Percentiles rank a stretch among this genome's conserved stretches.
phyloP scores from a whole-genome alignment of 78 protist genomes.

The Dictyostelium brefeldianum region DNA sequence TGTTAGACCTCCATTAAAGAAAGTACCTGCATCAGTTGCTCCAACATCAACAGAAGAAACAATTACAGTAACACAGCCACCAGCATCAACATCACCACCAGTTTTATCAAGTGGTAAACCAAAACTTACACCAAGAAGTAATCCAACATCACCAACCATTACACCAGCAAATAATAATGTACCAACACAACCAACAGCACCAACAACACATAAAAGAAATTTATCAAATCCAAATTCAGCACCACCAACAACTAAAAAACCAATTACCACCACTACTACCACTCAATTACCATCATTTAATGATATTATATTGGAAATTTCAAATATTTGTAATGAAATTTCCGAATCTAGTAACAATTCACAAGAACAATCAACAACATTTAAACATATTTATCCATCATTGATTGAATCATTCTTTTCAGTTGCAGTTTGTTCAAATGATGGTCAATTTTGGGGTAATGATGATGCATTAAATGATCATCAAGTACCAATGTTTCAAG shows the following conservation, averaged over 20 bases:
- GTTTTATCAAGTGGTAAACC: not conserved
- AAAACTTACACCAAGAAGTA: not conserved
- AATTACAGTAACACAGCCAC: not conserved
- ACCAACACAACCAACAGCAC: slow-evolving; percentile 21
- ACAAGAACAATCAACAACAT: not conserved
- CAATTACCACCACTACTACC: no score
- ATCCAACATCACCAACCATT: slow-evolving; percentile 15
- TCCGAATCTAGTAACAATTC: not conserved
- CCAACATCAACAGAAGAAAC: not conserved
- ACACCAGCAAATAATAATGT: not conserved
- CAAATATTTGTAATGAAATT: slow-evolving; percentile 29
- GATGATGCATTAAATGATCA: slow-evolving; percentile 9
- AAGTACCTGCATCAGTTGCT: not conserved
- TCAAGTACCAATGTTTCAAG: slow-evolving; percentile 65
- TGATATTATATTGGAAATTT: not conserved
- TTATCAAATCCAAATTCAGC: slow-evolving; percentile 13
- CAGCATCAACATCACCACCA: slow-evolving; percentile 18
- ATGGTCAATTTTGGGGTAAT: slow-evolving; percentile 47
- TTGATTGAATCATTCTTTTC: slow-evolving; percentile 29
- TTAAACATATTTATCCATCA: slow-evolving; percentile 50
- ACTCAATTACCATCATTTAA: not conserved
- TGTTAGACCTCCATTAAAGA: slow-evolving; percentile 25
- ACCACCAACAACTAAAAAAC: not conserved
- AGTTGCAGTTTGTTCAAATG: slow-evolving; percentile 17
- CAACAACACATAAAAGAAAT: slow-evolving; percentile 27